Evolutionary conservation across 305 asterid species (phyloP).

Genomic region (Coffea humblotiana): DNA sequence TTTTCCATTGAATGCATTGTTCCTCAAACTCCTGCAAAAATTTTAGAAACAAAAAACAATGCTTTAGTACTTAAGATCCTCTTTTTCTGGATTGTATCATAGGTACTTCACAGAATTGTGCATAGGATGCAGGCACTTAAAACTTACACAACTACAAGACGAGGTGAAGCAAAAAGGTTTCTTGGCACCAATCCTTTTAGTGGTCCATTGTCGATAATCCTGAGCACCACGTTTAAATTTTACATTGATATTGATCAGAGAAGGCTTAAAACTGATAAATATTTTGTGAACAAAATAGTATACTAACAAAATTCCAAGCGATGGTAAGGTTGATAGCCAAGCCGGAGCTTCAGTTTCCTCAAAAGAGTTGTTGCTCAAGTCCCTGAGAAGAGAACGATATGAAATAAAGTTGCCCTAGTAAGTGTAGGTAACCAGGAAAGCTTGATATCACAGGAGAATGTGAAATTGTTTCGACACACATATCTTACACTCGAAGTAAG

Average conservation of each 20-base stretch:
- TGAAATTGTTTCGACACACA: background rate
- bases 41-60: background rate
- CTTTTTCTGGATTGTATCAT: no score
- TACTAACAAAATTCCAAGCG: conserved; percentile 79
- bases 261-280: no score
- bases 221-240: conserved; percentile 24
- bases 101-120: no score
- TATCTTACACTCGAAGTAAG: no score
- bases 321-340: conserved; percentile 57
- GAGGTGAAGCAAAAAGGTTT: conserved; percentile 61
- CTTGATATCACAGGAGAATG: no score
- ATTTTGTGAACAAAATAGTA: background rate
- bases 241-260: no score
- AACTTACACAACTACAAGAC: conserved; percentile 80
- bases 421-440: no score
- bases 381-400: conserved; percentile 39
- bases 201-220: conserved; percentile 80
- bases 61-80: background rate
- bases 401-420: no score
- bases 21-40: conserved; percentile 56
- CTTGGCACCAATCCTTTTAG: conserved; percentile 69
- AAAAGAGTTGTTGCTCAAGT: conserved; percentile 87
- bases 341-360: conserved; percentile 29
- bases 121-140: conserved; percentile 33
- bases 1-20: conserved; percentile 65